A percentile compares a stretch with the other conserved stretches of the same genome.
Evolutionary conservation across 2,329 filamentous ascomycete genomes (phyloP).

Genomic region (Fusarium duplospermum): DNA sequence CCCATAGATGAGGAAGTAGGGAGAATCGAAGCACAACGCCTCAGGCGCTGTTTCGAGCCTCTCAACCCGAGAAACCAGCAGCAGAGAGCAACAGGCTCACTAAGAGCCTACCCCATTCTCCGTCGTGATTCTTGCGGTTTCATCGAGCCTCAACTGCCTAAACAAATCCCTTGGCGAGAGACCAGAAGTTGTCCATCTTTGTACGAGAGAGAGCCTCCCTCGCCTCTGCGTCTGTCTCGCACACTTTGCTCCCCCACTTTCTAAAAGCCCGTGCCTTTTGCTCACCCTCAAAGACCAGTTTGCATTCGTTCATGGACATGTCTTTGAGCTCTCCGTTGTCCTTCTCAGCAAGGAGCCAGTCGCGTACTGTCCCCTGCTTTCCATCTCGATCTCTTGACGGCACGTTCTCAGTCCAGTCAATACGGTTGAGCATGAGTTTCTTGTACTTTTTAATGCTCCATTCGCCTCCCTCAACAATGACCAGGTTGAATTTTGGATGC

Average conservation of each 20-base stretch:
- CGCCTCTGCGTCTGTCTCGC: constrained; percentile 91
- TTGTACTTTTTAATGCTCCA: constrained; percentile 87
- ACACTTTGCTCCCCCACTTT: constrained; percentile 90
- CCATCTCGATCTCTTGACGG: constrained; percentile 72
- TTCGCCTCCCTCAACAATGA: constrained; percentile 91
- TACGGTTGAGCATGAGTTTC: constrained; percentile 92
- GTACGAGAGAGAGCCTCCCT: constrained; percentile 81
- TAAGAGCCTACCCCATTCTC: constrained; percentile 4
- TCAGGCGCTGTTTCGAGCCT: not conserved
- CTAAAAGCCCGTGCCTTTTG: constrained; percentile 83
- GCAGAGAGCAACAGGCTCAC: not conserved
- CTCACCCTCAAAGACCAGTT: constrained; percentile 91
- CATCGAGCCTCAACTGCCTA: constrained; percentile 6
- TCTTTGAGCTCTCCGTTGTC: constrained; percentile 84
- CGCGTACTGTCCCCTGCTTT: constrained; percentile 71
- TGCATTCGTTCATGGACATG: constrained; percentile 83
- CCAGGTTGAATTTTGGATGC: constrained; percentile 87
- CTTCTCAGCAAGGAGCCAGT: constrained; percentile 85
- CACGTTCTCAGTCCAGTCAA: constrained; percentile 93
- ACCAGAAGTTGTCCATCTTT: constrained; percentile 98
- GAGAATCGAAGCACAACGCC: not conserved
- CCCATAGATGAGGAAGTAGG: not conserved
- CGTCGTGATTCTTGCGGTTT: not conserved
- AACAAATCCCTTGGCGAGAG: constrained; percentile 76
- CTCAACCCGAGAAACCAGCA: not conserved